Conservation (phyloP, 208 protist genomes). For the Leishmania major region DNA sequence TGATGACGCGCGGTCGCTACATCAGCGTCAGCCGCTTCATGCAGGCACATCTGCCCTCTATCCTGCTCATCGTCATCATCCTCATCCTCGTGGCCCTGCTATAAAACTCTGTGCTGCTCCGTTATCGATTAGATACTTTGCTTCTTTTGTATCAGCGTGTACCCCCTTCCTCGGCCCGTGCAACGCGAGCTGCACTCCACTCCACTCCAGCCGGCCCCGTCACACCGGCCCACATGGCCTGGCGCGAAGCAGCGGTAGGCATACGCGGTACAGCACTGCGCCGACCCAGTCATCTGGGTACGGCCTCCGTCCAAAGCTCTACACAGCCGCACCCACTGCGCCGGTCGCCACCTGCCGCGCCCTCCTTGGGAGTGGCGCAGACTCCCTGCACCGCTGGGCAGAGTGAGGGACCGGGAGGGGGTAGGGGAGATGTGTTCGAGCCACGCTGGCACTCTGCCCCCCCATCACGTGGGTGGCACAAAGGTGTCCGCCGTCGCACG, state of each 20-base stretch:
- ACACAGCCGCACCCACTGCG: neutral
- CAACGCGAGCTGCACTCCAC: neutral
- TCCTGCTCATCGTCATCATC: constrained; percentile 21
- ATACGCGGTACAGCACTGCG: neutral
- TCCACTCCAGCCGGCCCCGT: neutral
- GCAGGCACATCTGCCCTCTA: constrained; percentile 40
- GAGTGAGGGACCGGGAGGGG: no score
- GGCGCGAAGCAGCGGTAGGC: neutral
- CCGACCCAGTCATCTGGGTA: neutral
- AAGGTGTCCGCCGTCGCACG: no score
- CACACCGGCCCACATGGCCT: neutral
- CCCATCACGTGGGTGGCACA: no score
- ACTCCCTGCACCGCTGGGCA: no score
- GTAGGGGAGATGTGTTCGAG: neutral
- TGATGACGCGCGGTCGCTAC: constrained; percentile 52
- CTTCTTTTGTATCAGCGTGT: no score
- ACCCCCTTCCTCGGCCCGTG: neutral
- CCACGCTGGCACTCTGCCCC: no score
- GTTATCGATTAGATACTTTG: neutral
- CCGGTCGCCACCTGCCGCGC: neutral
- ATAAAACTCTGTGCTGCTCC: neutral
- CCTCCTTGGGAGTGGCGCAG: no score
- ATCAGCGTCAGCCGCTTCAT: constrained; percentile 32
- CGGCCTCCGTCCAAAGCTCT: neutral
- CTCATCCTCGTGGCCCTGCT: constrained; percentile 8